phyloP scores from a whole-genome alignment of 2,329 filamentous ascomycete genomes.

The Aspergillus pseudoviridinutans region DNA sequence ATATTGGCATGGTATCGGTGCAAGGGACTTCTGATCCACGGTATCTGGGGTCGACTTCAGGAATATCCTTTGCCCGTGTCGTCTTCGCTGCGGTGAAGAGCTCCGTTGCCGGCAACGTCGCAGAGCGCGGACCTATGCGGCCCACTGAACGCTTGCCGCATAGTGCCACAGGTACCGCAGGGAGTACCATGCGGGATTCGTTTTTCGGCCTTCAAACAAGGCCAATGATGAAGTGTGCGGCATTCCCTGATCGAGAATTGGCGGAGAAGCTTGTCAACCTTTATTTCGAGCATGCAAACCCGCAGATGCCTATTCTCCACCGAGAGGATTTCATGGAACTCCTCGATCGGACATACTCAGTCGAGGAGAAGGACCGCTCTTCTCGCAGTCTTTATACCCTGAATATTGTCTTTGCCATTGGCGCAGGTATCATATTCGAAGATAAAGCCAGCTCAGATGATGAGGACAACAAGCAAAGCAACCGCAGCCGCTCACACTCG shows the following conservation, averaged over 20 bases:
- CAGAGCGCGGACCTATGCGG: slow-evolving; percentile 61
- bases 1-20: slow-evolving; percentile 71
- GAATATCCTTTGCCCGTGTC: slow-evolving; percentile 89
- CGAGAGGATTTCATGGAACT: slow-evolving; percentile 84
- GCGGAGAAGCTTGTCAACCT: slow-evolving; percentile 70
- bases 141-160: slow-evolving; percentile 53
- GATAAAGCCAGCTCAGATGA: slow-evolving; percentile 29
- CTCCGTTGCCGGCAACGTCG: slow-evolving; percentile 55
- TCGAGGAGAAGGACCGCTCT: slow-evolving; percentile 62
- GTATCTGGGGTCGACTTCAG: slow-evolving; percentile 79
- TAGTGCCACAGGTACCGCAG: slow-evolving; percentile 52
- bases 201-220: slow-evolving; percentile 96
- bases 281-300: slow-evolving; percentile 95
- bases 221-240: slow-evolving; percentile 77
- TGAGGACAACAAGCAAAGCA: slow-evolving; percentile 19
- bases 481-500: slow-evolving; percentile 21
- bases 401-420: slow-evolving; percentile 97
- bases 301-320: slow-evolving; percentile 90
- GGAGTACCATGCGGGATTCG: slow-evolving; percentile 85
- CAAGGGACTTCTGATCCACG: slow-evolving; percentile 74
- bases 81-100: slow-evolving; percentile 91
- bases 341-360: slow-evolving; percentile 75
- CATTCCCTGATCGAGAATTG: slow-evolving; percentile 74
- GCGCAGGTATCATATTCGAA: slow-evolving; percentile 83
- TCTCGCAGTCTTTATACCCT: slow-evolving; percentile 86